phyloP scores from a whole-genome alignment of 352 stramenopile genomes.

The Globisporangium cylindrosporum region DNA sequence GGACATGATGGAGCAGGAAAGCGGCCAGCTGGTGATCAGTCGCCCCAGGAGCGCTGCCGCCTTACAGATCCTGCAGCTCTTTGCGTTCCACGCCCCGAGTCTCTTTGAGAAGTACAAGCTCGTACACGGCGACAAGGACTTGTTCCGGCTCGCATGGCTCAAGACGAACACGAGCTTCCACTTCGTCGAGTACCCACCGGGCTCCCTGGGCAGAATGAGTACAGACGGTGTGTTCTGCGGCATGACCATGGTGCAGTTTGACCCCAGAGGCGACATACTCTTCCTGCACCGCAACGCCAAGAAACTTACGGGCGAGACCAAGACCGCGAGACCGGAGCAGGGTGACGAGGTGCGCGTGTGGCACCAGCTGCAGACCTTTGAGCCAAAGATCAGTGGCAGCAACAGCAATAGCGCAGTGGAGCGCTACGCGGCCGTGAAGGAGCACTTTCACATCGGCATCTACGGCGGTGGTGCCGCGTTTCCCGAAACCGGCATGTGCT shows the following conservation, averaged over 20 bases:
- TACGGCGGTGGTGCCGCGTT: conserved; percentile 40
- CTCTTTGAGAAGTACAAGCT: conserved; percentile 38
- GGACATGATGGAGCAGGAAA: conserved; percentile 77
- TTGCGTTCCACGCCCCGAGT: conserved; percentile 45
- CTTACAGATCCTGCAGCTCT: conserved; percentile 37
- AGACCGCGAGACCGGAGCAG: not conserved
- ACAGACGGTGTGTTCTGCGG: conserved; percentile 41
- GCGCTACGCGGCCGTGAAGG: conserved; percentile 26
- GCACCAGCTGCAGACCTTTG: conserved; percentile 39
- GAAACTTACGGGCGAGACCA: conserved; percentile 32
- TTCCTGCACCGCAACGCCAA: conserved; percentile 53
- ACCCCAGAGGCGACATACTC: conserved; percentile 28
- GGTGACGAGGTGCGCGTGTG: conserved; percentile 20
- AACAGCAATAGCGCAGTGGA: conserved; percentile 15
- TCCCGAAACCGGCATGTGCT: conserved; percentile 37
- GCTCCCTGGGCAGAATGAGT: conserved; percentile 27
- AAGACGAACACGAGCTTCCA: conserved; percentile 45
- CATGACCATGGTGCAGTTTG: conserved; percentile 48
- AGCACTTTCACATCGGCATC: conserved; percentile 38
- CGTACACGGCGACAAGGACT: conserved; percentile 49
- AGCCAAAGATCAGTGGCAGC: conserved; percentile 1
- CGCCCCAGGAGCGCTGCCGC: conserved; percentile 26
- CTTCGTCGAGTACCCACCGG: conserved; percentile 42
- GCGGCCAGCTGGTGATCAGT: conserved; percentile 55
- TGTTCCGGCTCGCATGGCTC: conserved; percentile 58